Evolutionary conservation across 2,329 filamentous ascomycete species (phyloP).

Genomic region (Alternaria viburni): DNA sequence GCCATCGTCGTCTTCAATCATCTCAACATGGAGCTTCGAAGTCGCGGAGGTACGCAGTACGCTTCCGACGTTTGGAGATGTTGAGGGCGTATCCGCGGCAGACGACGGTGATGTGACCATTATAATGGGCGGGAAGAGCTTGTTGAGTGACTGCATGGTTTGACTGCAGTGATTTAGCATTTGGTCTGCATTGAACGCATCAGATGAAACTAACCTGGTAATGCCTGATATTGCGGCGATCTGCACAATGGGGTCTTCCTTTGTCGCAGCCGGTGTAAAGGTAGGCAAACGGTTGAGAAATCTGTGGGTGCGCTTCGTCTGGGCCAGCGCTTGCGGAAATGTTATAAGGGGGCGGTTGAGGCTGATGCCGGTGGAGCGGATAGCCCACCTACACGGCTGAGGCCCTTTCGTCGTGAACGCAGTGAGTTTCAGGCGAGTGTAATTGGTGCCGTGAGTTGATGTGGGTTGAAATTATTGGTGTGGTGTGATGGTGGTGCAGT

Average conservation of each 20-base stretch:
- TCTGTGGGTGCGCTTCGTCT: background rate
- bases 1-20: background rate
- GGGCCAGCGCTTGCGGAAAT: background rate
- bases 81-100: background rate
- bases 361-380: background rate
- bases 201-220: background rate
- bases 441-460: fast-evolving
- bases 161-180: background rate
- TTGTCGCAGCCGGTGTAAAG: background rate
- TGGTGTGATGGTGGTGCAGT: fast-evolving
- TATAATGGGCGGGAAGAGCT: background rate
- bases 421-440: background rate
- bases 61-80: background rate
- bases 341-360: background rate
- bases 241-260: background rate
- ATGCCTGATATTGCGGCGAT: background rate
- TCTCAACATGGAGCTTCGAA: background rate
- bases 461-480: background rate
- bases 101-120: background rate
- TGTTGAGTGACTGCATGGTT: background rate
- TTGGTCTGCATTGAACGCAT: background rate
- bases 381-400: background rate
- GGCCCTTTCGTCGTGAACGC: fast-evolving
- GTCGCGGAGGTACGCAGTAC: fast-evolving
- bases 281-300: fast-evolving